Conservation (phyloP, 2,329 filamentous ascomycete species). For the Aspergillus phoenicis region DNA sequence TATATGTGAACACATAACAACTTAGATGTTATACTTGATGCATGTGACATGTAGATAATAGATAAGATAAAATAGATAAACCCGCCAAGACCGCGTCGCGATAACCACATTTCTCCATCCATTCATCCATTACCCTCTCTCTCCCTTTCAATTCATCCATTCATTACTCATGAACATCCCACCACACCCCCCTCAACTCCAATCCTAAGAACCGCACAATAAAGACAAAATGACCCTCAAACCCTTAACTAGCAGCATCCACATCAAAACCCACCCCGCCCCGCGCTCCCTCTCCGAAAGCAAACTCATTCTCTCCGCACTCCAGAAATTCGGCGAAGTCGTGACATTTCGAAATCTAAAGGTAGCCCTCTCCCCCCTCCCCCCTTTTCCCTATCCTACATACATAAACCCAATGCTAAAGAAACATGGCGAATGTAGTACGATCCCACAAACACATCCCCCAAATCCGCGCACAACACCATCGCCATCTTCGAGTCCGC, state of each 20-base stretch:
- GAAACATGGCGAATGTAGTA: constrained; percentile 28
- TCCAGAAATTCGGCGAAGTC: constrained; percentile 48
- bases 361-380: constrained; percentile 23
- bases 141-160: neutral
- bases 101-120: neutral
- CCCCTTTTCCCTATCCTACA: neutral
- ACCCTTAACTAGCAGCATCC: constrained; percentile 28
- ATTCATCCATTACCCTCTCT: neutral
- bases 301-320: constrained; percentile 36
- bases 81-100: neutral
- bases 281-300: constrained; percentile 38
- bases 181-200: constrained; percentile 10
- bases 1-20: neutral
- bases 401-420: neutral
- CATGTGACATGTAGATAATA: neutral
- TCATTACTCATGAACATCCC: neutral
- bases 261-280: constrained; percentile 33
- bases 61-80: constrained; percentile 1
- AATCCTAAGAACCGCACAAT: neutral
- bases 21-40: no score
- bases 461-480: constrained; percentile 24
- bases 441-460: constrained; percentile 30
- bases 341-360: constrained; percentile 41
- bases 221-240: constrained; percentile 13
- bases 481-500: constrained; percentile 41